phyloP scores from a whole-genome alignment of 768 basidiomycete species.

The Boletus tylopilopsis region DNA sequence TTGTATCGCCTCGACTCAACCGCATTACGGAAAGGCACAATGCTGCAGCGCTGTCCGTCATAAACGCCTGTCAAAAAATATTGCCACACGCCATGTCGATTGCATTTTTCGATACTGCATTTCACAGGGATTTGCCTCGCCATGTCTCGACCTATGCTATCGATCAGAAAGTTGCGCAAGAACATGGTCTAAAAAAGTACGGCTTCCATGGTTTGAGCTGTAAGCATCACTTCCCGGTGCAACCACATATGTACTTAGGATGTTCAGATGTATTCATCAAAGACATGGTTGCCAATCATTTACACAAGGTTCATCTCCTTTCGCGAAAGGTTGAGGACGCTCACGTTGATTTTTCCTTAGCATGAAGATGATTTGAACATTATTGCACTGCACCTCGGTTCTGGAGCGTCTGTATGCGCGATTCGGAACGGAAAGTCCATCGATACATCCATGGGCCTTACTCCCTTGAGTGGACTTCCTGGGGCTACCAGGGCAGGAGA shows the following conservation, averaged over 20 bases:
- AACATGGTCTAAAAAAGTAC: conserved; percentile 78
- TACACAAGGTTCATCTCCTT: conserved; percentile 44
- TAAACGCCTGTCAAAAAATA: conserved; percentile 53
- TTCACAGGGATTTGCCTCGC: conserved; percentile 71
- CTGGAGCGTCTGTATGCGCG: conserved; percentile 83
- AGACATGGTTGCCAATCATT: conserved; percentile 52
- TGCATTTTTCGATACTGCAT: conserved; percentile 86
- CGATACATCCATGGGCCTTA: conserved; percentile 91
- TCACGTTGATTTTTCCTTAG: conserved; percentile 21
- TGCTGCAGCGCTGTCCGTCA: conserved; percentile 56
- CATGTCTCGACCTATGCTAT: conserved; percentile 83
- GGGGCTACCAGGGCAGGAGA: conserved; percentile 84
- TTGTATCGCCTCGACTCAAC: neutral
- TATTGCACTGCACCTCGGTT: conserved; percentile 84
- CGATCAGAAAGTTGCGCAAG: conserved; percentile 52
- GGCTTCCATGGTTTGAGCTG: conserved; percentile 89
- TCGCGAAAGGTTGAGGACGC: neutral
- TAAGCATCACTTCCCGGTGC: conserved; percentile 19
- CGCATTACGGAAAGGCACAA: conserved; percentile 45
- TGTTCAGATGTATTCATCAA: conserved; percentile 63
- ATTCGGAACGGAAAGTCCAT: conserved; percentile 69
- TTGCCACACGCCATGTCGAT: conserved; percentile 70
- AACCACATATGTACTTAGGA: conserved; percentile 1
- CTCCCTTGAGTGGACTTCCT: conserved; percentile 83
- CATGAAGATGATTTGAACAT: conserved; percentile 55